Percentiles rank a stretch among this genome's conserved stretches.
These are phyloP conservation scores for Spiraea crenata DNA, from an alignment of 331 rosid species.

Conservation along the genomic window DNA sequence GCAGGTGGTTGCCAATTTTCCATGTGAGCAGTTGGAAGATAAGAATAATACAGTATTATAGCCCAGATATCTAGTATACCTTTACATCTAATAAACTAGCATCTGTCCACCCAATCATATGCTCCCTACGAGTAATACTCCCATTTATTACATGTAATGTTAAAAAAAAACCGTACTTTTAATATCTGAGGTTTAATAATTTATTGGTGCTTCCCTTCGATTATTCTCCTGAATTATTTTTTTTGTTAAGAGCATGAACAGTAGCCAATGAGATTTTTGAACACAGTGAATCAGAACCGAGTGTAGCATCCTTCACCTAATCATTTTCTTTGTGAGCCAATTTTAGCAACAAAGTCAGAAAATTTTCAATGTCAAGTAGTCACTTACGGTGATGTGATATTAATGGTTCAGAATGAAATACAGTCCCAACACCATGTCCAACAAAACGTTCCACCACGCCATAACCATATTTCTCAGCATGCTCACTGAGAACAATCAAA, in stretches of 20 bases:
- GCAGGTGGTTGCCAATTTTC: too few relatives aligned
- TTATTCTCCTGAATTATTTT: constrained; percentile 5
- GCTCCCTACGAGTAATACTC: too few relatives aligned
- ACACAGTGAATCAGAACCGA: neutral
- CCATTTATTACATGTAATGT: too few relatives aligned
- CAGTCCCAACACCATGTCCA: constrained; percentile 96
- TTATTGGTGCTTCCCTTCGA: neutral
- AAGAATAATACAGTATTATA: neutral
- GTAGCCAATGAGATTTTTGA: neutral
- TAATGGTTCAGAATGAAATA: constrained; percentile 90
- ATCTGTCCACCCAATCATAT: too few relatives aligned
- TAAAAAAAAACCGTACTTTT: too few relatives aligned
- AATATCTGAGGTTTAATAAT: too few relatives aligned
- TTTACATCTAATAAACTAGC: too few relatives aligned
- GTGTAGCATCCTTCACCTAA: neutral
- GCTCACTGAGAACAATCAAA: constrained; percentile 59
- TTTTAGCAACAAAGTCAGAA: constrained; percentile 7
- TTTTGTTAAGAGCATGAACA: neutral
- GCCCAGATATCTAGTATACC: neutral
- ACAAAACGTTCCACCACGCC: constrained; percentile 94
- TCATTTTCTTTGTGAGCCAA: neutral
- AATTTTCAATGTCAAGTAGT: constrained; percentile 2
- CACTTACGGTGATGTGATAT: constrained; percentile 76
- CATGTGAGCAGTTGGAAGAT: neutral
- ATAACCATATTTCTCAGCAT: constrained; percentile 79